Evolutionary conservation across 2,329 filamentous ascomycete genomes (phyloP), one percentile per base, ranked within the genome.

Genomic region (Leptographium flavum): DNA sequence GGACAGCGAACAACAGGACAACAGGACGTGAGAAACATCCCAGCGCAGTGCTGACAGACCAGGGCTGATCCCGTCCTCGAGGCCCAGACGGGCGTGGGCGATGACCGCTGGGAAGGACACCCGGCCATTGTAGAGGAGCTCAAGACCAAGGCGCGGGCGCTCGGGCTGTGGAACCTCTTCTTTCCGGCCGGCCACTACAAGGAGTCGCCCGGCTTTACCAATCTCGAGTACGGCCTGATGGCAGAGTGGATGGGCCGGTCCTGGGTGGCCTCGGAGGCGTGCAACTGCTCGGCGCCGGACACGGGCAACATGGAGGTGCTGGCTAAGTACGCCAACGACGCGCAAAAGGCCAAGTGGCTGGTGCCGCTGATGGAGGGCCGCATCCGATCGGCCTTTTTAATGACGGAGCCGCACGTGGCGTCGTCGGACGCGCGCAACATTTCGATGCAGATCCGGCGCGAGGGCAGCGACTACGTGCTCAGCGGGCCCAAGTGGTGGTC

Each of bases 401-500:
- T 94, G 87, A 94, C 87, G 3, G 88, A 94, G 69, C 86, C 87
- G 5, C 81, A 87, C 55, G 74, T 93, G 37, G 87, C 88, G 5
- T 88, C 83, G 19, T 88, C 82, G 41, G 90, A 96, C 68, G 92
- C 92, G 5, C 93, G 80, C 47, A 96, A 98, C 61, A 94, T 94
- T 53, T 73, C 87, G 65, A 70, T 98, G 60, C 75, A 72, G 48
- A 95, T 98, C 60, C 74, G 69, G 53, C 78, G 76, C 47, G 87
- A 95, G 53, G 90, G 88, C 11, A 78, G 92, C 57, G 78, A 92
- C 55, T 95, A 92, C 59, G 79, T 96, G 17, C 73, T 98, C 45
- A 95, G 96, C 59, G 92, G 92, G 47, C 56, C 90, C 77, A 98
- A 98, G 86, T 98, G 92, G 92, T 98, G 92, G 92, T 94, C 87